Evolutionary conservation across 768 basidiomycete species (phyloP), one percentile per base, ranked within the genome.

Genomic region (Saitozyma podzolica): DNA sequence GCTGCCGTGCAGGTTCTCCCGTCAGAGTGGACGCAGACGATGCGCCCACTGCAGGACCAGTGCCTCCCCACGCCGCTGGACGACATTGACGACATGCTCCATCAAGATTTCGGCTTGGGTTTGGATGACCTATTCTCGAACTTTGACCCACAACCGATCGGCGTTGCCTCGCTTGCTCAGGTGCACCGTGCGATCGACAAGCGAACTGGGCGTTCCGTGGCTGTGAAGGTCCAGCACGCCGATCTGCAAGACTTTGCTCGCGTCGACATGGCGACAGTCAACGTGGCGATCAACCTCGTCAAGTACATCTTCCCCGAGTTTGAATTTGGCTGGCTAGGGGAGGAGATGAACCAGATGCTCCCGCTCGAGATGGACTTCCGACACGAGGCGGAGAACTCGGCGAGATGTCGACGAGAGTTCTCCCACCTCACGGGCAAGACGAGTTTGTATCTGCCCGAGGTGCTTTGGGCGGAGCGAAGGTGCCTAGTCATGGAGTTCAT

Each of bases 311-410:
- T 98, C 78, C 96, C 96, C 1, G 88, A 93, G 58, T 99, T 98
- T 69, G 94, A 97, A 77, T 90, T 95, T 74, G 88, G 87, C 0
- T 96, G 93, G 94, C 84, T 95, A 10, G 82, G 89, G 62, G 90
- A 92, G 69, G 96, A 98, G 81, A 98, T 99, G 94, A 86, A 88
- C 40, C 60, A 81, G 58, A 77, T 75, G 70, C 64, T 79, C 13
- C 92, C 92, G 0, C 88, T 89, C 69, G 94, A 98, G 80, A 91
- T 97, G 91, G 87, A 99, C 80, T 98, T 99, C 74, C 80, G 86
- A 13, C 87, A 92, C 67, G 96, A 99, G 82, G 92, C 92, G 2
- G 78, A 81, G 8, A 99, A 98, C 76, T 89, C 96, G 5, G 83
- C 82, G n/a, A 84, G 87, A 39, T 86, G 89, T 9, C 78, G 72